These are phyloP conservation scores for Plasmodium berghei DNA, from an alignment of 169 alveolate species.

Conservation along the genomic window DNA sequence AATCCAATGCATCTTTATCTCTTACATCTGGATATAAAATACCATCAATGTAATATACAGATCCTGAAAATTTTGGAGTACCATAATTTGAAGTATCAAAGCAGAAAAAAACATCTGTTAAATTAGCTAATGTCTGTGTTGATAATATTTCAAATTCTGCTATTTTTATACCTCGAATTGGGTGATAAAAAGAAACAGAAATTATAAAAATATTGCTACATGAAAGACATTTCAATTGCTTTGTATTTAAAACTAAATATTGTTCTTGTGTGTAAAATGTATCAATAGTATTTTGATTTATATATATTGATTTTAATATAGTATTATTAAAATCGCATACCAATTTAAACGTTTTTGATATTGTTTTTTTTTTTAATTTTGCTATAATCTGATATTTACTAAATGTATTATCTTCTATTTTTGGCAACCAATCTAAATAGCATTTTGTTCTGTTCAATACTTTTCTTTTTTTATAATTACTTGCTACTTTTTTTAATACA, in stretches of 20 bases:
- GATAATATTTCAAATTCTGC: slow-evolving; percentile 87
- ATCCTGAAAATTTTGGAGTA: slow-evolving; percentile 79
- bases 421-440: slow-evolving; percentile 54
- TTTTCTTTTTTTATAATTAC: slow-evolving; percentile 8
- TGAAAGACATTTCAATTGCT: background rate
- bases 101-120: slow-evolving; percentile 86
- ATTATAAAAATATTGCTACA: slow-evolving; percentile 45
- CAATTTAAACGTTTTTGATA: slow-evolving; percentile 49
- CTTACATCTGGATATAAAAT: slow-evolving; percentile 86
- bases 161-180: slow-evolving; percentile 87
- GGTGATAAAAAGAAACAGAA: slow-evolving; percentile 86
- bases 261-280: slow-evolving; percentile 8
- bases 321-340: slow-evolving; percentile 74
- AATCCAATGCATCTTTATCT: slow-evolving; percentile 78
- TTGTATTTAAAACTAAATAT: background rate
- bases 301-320: slow-evolving; percentile 35
- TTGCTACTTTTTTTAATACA: slow-evolving; percentile 18
- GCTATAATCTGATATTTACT: slow-evolving; percentile 55
- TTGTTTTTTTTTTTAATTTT: slow-evolving; percentile 50
- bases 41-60: slow-evolving; percentile 88
- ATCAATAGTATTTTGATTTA: slow-evolving; percentile 57
- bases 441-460: slow-evolving; percentile 52
- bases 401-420: slow-evolving; percentile 53
- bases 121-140: slow-evolving; percentile 84
- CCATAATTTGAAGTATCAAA: slow-evolving; percentile 80